Evolutionary conservation across 371 early-diverging fungal species (phyloP).

Genomic region (Sporodiniella umbellata): DNA sequence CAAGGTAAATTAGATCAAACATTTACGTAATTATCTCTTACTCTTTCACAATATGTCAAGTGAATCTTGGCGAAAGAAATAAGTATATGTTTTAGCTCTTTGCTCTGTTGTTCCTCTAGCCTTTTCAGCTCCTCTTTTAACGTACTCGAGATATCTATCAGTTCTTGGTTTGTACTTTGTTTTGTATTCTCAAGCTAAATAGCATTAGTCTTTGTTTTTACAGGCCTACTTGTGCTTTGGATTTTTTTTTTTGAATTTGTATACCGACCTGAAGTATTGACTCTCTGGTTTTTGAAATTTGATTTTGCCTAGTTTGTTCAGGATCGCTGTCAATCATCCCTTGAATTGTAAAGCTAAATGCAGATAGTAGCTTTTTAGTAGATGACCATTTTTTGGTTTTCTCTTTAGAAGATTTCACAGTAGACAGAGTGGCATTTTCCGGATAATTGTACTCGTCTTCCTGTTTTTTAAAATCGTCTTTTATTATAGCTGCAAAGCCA

Average conservation of each 20-base stretch:
- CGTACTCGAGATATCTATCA: constrained; percentile 66
- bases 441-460: constrained; percentile 23
- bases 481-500: constrained; percentile 31
- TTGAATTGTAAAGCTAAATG: constrained; percentile 67
- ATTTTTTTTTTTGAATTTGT: not conserved
- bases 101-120: constrained; percentile 80
- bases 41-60: constrained; percentile 72
- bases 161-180: constrained; percentile 55
- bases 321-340: constrained; percentile 94
- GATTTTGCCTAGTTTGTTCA: constrained; percentile 78
- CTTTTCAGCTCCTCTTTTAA: constrained; percentile 82
- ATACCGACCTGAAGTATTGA: constrained; percentile 54
- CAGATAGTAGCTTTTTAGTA: constrained; percentile 52
- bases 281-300: constrained; percentile 77
- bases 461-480: not conserved
- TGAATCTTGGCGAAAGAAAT: constrained; percentile 76
- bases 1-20: not conserved
- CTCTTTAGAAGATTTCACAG: constrained; percentile 29
- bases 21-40: constrained; percentile 8
- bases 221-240: not conserved
- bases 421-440: constrained; percentile 26
- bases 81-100: constrained; percentile 71
- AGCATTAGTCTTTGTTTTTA: not conserved
- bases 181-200: constrained; percentile 65
- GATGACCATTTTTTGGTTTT: constrained; percentile 49